Base-by-base conservation (phyloP, 2,329 filamentous ascomycete genomes). In the Curvularia sp. region DNA sequence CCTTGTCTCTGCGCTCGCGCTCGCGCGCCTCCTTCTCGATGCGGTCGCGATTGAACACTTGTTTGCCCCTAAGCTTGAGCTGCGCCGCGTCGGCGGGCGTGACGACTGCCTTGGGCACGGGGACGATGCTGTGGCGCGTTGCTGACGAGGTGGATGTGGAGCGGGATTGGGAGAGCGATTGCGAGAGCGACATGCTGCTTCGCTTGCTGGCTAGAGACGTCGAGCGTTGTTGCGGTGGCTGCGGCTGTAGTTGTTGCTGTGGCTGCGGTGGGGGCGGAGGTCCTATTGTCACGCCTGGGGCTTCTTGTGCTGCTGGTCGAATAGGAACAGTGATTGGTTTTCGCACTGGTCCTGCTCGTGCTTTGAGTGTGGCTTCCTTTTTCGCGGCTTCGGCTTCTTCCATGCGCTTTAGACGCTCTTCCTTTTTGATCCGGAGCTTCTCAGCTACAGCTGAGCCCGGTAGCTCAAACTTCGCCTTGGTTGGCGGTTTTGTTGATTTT, bases 361-460 rank as follows among this genome's bases (percentile, higher is more conserved):
- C 62, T 38, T 74, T 79, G 43, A 68, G 58, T 38, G 70, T 34
- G 18, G 80, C 80, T 1, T 70, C 65, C 55, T 75, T 78, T 64
- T 76, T 76, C n/a, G 73, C 70, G n/a, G 70, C 70, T 55, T 70
- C 70, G 3, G 67, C 70, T 53, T 73, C 66, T 61, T 72, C 65
- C 54, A 70, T 71, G n/a, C 66, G 71, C 60, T 73, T 73, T n/a
- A 72, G 48, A 5, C 74, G 74, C 55, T 75, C 73, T 61, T 75
- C 74, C 43, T 67, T 70, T 43, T 74, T 69, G 12, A 71, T 64
- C 30, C 69, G 73, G 1, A 75, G 55, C 30, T 70, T 71, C 25
- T 71, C 72, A 7, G 74, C 82, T 2, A 85, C 74, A 13, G 79
- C 83, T 62, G 86, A 84, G 7, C 84, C 83, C 0, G 84, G 83